phyloP scores from a whole-genome alignment of 352 stramenopile genomes.

The Pythium phragmitis region DNA sequence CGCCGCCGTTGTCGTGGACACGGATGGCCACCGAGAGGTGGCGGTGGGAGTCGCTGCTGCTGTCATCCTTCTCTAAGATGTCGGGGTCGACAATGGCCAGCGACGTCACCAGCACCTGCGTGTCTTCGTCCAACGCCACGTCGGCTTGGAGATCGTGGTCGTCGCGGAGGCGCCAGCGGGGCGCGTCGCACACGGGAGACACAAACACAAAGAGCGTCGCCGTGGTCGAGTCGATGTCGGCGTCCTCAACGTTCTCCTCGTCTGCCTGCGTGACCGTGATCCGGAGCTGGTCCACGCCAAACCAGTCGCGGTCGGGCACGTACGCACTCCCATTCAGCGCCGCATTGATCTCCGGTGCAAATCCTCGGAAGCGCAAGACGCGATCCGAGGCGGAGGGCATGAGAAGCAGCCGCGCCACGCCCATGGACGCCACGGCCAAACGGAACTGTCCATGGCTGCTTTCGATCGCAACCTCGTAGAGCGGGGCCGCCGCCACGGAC shows the following conservation, averaged over 20 bases:
- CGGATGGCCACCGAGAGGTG: conserved; percentile 37
- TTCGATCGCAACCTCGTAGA: conserved; percentile 20
- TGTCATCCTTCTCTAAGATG: conserved; percentile 5
- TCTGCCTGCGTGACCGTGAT: conserved; percentile 33
- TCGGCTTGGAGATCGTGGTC: not conserved
- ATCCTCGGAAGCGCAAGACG: conserved; percentile 40
- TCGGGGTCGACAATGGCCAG: conserved; percentile 39
- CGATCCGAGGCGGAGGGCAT: conserved; percentile 16
- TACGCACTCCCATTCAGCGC: conserved; percentile 55
- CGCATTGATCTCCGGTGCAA: conserved; percentile 49
- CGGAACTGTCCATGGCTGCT: conserved; percentile 9
- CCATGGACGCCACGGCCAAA: not conserved
- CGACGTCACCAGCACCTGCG: conserved; percentile 34
- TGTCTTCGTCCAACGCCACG: conserved; percentile 45
- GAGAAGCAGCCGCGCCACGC: conserved; percentile 4
- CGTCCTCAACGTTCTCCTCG: not conserved
- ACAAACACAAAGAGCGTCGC: conserved; percentile 41
- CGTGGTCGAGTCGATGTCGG: not conserved
- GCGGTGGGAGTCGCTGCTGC: conserved; percentile 22
- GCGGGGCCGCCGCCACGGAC: not conserved
- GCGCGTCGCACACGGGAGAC: conserved; percentile 52
- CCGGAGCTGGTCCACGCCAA: conserved; percentile 47
- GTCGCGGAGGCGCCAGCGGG: conserved; percentile 30
- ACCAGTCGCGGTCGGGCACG: conserved; percentile 51
- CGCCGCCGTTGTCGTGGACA: conserved; percentile 38